phyloP scores from a whole-genome alignment of 208 protist genomes.

The Crithidia acanthocephali region DNA sequence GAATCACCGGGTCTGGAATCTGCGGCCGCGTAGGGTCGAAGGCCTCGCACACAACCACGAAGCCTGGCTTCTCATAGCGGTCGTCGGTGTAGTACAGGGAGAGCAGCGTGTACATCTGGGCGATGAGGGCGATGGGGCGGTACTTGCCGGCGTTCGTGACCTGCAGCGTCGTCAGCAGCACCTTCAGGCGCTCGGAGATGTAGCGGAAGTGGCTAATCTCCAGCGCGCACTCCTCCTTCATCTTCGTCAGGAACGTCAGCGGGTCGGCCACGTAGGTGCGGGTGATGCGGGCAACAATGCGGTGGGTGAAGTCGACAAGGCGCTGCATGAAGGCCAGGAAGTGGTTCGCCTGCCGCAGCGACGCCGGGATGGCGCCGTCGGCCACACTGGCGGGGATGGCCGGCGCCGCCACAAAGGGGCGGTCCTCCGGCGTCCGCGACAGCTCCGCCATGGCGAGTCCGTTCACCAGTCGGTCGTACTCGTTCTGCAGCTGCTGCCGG shows the following conservation, averaged over 20 bases:
- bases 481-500: conserved; percentile 89
- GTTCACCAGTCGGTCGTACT: conserved; percentile 94
- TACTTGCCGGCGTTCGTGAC: conserved; percentile 95
- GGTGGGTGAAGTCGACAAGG: conserved; percentile 95
- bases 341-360: conserved; percentile 96
- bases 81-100: conserved; percentile 94
- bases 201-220: conserved; percentile 88
- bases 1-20: conserved; percentile 90
- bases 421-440: conserved; percentile 47
- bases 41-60: conserved; percentile 97
- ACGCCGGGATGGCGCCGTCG: conserved; percentile 96
- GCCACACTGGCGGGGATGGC: conserved; percentile 83
- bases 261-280: conserved; percentile 90
- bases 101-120: conserved; percentile 96
- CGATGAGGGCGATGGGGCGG: conserved; percentile 90
- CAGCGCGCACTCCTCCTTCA: conserved; percentile 88
- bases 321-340: conserved; percentile 95
- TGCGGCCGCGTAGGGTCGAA: conserved; percentile 91
- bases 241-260: conserved; percentile 86
- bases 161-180: conserved; percentile 96
- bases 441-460: conserved; percentile 89
- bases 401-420: conserved; percentile 36
- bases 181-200: conserved; percentile 91
- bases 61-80: conserved; percentile 87
- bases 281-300: conserved; percentile 83